Base-by-base conservation (phyloP, 179 eudicot genomes). In the Silene noctiflora region DNA sequence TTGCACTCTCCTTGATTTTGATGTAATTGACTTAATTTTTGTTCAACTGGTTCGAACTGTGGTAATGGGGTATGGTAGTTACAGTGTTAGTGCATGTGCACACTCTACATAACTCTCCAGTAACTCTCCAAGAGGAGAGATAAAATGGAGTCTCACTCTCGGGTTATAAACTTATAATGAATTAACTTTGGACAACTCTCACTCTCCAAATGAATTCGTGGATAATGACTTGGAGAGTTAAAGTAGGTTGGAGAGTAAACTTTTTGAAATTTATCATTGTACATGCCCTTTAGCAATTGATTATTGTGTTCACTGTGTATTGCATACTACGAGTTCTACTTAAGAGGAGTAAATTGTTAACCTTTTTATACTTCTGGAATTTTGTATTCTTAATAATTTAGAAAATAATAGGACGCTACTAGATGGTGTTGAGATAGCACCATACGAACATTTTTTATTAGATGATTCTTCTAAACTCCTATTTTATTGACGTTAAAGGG, bases 1-100 rank as follows among this genome's bases (percentile, higher is more conserved):
- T 48, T 51, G 3, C 46, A 53, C 14, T 29, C 24, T 71, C 25
- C n/a, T 55, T 71, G 14, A 9, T 13, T 70, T 70, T 69, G 39
- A 69, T 70, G 25, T 48, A 48, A 35, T 69, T 69, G 72, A 69
- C 58, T 69, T 44, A 12, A 24, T 6, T 69, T 69, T 42, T 19
- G 58, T 42, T 21, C 4, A 69, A n/a, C 6, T 46, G 19, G 73
- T 19, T 39, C 53, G 5, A 35, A 39, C 13, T 3, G 8, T 60
- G 24, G 13, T 22, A 20, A 9, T 65, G 55, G 21, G 56, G 56
- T 21, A 22, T 11, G 58, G 56, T 42, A 42, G 58, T 46, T 11
- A 42, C 10, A 46, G 53, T 11, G 53, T 46, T 46, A 46, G 53
- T 11, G 16, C 53, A 46, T 46, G 53, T 46, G 12, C 53, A 12